Percentiles rank a stretch among this genome's conserved stretches.
phyloP scores from a whole-genome alignment of 139 green algal species.

The Auxenochlorella pyrenoidosa region DNA sequence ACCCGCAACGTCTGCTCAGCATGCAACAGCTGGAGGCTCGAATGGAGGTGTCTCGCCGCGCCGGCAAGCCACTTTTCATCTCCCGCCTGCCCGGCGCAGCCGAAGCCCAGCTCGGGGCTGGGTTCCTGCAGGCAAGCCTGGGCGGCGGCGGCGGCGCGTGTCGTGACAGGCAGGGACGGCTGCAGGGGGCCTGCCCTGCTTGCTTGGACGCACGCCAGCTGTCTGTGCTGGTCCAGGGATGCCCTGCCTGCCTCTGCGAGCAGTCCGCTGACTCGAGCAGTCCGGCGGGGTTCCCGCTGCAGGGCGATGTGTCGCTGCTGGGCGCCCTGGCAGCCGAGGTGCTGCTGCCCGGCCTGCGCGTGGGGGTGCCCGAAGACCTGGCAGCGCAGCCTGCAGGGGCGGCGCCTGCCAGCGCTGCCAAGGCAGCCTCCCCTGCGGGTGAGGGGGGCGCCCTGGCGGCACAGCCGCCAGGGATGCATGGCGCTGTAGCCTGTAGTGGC shows the following conservation, averaged over 20 bases:
- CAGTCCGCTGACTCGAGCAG: neutral
- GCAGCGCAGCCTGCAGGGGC: neutral
- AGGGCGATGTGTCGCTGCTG: constrained; percentile 9
- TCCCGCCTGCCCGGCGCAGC: constrained; percentile 29
- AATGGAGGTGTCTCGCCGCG: constrained; percentile 51
- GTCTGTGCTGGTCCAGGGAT: neutral
- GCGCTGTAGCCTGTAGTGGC: neutral
- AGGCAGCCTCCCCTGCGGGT: constrained; percentile 8
- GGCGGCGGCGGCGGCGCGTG: neutral
- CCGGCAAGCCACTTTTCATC: constrained; percentile 62
- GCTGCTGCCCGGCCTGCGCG: constrained; percentile 7
- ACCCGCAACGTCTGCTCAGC: neutral
- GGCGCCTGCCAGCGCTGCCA: constrained; percentile 2
- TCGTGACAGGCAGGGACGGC: no score
- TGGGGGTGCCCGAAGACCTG: constrained; percentile 16
- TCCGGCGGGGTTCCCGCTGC: neutral
- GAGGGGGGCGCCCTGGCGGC: neutral
- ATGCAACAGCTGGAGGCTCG: constrained; percentile 22
- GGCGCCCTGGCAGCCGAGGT: constrained; percentile 31
- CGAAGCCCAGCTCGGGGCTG: neutral
- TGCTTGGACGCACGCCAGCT: no score
- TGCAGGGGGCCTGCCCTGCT: no score
- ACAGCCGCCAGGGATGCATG: neutral
- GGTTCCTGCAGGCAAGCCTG: neutral
- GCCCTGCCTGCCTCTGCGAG: no score